phyloP scores from a whole-genome alignment of 768 basidiomycete species.

The Lepiota brunneoincarnata region DNA sequence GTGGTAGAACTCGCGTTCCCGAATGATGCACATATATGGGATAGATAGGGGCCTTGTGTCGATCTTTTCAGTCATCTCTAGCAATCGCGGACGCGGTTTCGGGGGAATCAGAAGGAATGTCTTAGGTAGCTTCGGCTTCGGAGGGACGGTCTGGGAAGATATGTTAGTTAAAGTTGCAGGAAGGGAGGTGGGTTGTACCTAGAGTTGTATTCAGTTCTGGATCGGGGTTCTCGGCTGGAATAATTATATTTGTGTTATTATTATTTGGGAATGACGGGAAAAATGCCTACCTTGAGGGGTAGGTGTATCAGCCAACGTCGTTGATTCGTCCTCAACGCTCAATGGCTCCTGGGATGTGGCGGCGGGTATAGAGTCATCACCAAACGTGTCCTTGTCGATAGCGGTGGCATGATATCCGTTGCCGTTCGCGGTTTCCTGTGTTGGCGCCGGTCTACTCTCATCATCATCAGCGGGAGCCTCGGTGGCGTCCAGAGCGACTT shows the following conservation, averaged over 20 bases:
- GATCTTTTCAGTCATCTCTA: background rate
- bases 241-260: too few species aligned
- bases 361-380: background rate
- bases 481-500: conserved; percentile 3
- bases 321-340: background rate
- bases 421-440: conserved; percentile 10
- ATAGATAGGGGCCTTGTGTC: background rate
- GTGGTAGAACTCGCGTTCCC: background rate
- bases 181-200: background rate
- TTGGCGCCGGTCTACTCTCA: background rate
- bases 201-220: background rate
- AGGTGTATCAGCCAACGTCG: background rate
- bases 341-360: background rate
- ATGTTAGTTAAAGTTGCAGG: background rate
- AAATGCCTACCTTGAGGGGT: background rate
- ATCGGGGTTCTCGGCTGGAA: background rate
- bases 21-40: background rate
- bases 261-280: background rate
- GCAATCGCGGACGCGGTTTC: background rate
- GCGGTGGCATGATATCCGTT: background rate
- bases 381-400: background rate
- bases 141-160: too few species aligned
- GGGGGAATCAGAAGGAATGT: background rate
- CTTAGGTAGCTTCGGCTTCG: background rate
- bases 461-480: background rate